Evolutionary conservation across 495 filamentous ascomycete genomes (phyloP), one percentile per base, ranked within the genome.

Genomic region (Annulohypoxylon stygium): DNA sequence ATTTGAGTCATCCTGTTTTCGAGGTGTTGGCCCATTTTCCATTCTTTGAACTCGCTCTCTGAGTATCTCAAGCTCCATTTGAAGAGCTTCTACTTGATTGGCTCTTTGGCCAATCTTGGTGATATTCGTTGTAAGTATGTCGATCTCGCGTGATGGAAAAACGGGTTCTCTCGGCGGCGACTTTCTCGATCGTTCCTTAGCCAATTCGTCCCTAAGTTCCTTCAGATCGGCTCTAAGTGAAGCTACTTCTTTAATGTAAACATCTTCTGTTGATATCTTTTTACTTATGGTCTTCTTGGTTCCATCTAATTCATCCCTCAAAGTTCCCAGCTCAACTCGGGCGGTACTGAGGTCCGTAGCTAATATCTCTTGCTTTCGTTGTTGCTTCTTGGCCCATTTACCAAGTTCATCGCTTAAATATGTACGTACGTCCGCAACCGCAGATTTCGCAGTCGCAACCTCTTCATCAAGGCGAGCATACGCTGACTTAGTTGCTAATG

Each of bases 11-110:
- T 69, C 59, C 20, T 65, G 43, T 26, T 6, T 54, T 14, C 43
- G 25, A 33, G 45, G 12, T 48, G 48, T 30, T 12, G 11, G 26
- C 25, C 45, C 11, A 34, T 55, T 71, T 26, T 82, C 80, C 5
- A 78, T 65, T 30, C 78, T 66, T 30, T 81, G 73, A 14, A 83
- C 64, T 7, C 80, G 73, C 6, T 76, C 76, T 64, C 81, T 82
- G 20, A 83, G 43, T 2, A 84, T 76, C 53, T 81, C 78, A 11
- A 83, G 66, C 61, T 83, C 82, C 79, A 81, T 83, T 69, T 80
- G 79, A 20, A 82, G 69, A 4, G 72, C 76, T 65, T 85, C 81
- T 8, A 83, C 81, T 43, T 83, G 76, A 64, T 74, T 81, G 3
- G 82, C 78, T 37, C 76, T 77, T 41, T 77, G 75, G 39, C 79